A percentile compares a stretch with the other conserved stretches of the same genome.
These are phyloP conservation scores for Stentor roeselii DNA, from an alignment of 73 alveolate species.

Conservation along the genomic window DNA sequence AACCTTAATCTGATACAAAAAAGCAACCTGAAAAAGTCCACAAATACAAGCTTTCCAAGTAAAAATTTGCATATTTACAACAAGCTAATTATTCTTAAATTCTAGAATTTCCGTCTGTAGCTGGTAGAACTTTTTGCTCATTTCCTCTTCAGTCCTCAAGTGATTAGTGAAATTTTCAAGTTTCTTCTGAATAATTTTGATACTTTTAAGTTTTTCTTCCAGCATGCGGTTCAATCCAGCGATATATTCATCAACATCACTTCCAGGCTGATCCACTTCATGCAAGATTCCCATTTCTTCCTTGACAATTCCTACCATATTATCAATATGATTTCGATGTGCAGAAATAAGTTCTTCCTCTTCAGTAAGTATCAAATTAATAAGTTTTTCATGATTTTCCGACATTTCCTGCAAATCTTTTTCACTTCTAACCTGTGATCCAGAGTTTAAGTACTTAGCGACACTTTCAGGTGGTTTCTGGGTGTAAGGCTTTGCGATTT, in stretches of 20 bases:
- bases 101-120: neutral
- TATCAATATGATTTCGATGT: conserved; percentile 96
- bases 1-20: neutral
- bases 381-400: conserved; percentile 90
- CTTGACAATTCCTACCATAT: conserved; percentile 92
- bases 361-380: conserved; percentile 90
- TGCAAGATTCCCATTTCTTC: conserved; percentile 91
- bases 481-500: neutral
- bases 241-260: conserved; percentile 97
- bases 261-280: conserved; percentile 98
- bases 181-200: conserved; percentile 37
- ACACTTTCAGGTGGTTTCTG: neutral
- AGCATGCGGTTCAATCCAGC: conserved; percentile 82
- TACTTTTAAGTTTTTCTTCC: conserved; percentile 66
- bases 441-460: neutral
- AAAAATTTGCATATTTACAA: neutral
- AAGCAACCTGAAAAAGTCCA: neutral
- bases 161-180: neutral
- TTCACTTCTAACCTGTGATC: neutral
- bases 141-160: neutral
- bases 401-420: conserved; percentile 34
- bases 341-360: conserved; percentile 94
- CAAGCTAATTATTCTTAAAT: too few species aligned
- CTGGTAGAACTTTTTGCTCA: conserved; percentile 4
- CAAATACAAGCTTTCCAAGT: neutral